Base-by-base conservation (phyloP, 192 early-diverging fungal genomes). In the Phlyctochytrium planicorne region DNA sequence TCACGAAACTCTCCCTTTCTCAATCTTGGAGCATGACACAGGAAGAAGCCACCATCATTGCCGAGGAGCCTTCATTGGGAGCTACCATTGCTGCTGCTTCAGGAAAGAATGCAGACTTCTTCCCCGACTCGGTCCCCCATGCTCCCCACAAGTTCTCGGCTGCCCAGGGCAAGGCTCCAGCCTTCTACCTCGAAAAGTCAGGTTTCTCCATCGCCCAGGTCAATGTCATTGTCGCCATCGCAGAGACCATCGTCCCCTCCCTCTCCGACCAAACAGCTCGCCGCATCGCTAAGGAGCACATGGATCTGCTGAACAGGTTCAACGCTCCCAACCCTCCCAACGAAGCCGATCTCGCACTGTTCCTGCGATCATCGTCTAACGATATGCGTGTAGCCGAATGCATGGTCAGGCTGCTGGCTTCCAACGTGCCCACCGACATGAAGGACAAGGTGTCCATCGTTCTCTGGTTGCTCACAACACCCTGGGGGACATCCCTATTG, bases 401-500 rank as follows among this genome's bases (percentile, higher is more conserved):
- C 55, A 25, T 57, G 16, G 25, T 57, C 20, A 10, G 55, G 12
- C 10, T 57, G 20, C 4, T 57, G 6, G 55, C 55, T 6, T 24
- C 55, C 20, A 10, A 29, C 12, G 55, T 57, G 55, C 55, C 55
- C 20, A 25, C 6, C 6, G 55, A 57, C 55, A 10, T 25, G 55
- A 12, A 27, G 6, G 55, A 29, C 14, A 27, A 10, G 12, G 6
- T 57, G 12, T 10, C 10, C 12, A 57, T 27, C 55, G 27, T 57
- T 4, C 27, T 57, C 12, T 57, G 55, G 55, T 4, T 25, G 55
- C 55, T 57, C 20, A 27, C 12, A 4, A 57, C 55, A 27, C 4
- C 12, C 10, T 57, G 55, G 55, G 60, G 67, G 4, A 62, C 24
- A 12, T 61, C 60, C 34, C 27, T 69, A 20, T 35, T 69, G 10